A percentile compares a stretch with the other conserved stretches of the same genome.
phyloP scores from a whole-genome alignment of 805 yeast genomes.

The Scheffersomyces amazonensis region DNA sequence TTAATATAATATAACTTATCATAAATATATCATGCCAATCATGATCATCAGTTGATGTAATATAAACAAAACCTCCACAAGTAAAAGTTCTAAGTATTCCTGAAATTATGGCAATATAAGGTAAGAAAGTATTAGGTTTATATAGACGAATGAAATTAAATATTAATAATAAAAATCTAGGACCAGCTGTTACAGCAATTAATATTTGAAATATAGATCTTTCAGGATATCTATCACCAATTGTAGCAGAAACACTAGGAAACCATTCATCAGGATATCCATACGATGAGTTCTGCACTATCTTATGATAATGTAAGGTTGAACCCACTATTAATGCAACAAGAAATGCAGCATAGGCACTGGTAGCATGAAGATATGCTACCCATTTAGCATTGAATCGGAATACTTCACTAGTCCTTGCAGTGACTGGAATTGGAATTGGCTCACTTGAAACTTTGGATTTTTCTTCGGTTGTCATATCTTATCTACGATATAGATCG shows the following conservation, averaged over 20 bases:
- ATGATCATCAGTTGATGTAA: slow-evolving; percentile 95
- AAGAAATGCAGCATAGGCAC: slow-evolving; percentile 72
- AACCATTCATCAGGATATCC: slow-evolving; percentile 99
- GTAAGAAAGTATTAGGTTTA: slow-evolving; percentile 30
- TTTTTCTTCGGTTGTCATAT: background rate
- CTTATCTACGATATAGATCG: background rate
- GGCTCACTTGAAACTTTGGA: background rate
- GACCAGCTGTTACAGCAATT: slow-evolving; percentile 92
- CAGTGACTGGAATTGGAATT: background rate
- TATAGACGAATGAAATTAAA: slow-evolving; percentile 50
- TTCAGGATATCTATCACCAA: slow-evolving; percentile 97
- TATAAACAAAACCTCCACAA: slow-evolving; percentile 98
- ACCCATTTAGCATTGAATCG: slow-evolving; percentile 62
- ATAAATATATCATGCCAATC: slow-evolving; percentile 94
- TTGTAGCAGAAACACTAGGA: slow-evolving; percentile 95
- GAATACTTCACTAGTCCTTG: slow-evolving; percentile 7
- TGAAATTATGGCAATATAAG: slow-evolving; percentile 43
- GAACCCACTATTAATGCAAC: slow-evolving; percentile 75
- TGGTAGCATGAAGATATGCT: slow-evolving; percentile 69
- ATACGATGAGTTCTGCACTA: slow-evolving; percentile 79
- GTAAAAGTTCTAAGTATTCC: slow-evolving; percentile 91
- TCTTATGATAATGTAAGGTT: slow-evolving; percentile 78
- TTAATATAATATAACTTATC: slow-evolving; percentile 84
- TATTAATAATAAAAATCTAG: slow-evolving; percentile 67
- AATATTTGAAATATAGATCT: slow-evolving; percentile 86